A percentile compares a stretch with the other conserved stretches of the same genome.
Conservation (phyloP, 768 basidiomycete species). For the Trametes cubensis region DNA sequence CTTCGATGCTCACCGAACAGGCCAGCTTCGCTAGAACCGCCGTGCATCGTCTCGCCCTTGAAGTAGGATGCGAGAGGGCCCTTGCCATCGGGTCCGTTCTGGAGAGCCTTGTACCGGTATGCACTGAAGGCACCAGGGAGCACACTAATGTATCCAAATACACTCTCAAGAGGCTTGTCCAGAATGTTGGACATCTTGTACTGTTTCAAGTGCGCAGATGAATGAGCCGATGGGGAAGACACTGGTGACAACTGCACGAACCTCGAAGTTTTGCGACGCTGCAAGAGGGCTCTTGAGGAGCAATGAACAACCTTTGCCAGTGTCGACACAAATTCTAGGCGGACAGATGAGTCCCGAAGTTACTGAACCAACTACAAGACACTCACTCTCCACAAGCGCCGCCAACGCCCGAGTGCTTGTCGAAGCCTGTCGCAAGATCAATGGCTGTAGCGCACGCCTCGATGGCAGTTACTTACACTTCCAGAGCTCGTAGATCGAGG, state of each 20-base stretch:
- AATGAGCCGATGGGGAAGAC: neutral
- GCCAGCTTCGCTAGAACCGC: conserved; percentile 59
- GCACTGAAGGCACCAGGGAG: conserved; percentile 93
- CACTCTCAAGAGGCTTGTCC: conserved; percentile 94
- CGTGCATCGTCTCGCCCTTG: conserved; percentile 89
- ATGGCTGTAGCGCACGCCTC: neutral
- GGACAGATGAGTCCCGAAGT: neutral
- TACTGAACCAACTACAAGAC: no score
- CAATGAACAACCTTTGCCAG: conserved; percentile 70
- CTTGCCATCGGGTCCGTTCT: conserved; percentile 84
- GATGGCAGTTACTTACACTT: conserved; percentile 57
- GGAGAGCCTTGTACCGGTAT: conserved; percentile 85
- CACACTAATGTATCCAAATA: conserved; percentile 86
- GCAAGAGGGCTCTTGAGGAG: conserved; percentile 76
- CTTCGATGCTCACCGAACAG: conserved; percentile 51
- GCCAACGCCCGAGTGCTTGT: conserved; percentile 82
- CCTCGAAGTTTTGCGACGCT: conserved; percentile 96
- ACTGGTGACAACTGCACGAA: conserved; percentile 25
- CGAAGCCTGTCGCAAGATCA: conserved; percentile 51
- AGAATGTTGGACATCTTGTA: conserved; percentile 97
- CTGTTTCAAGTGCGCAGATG: conserved; percentile 35
- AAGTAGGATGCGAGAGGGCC: conserved; percentile 93
- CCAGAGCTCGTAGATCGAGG: conserved; percentile 96
- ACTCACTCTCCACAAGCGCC: conserved; percentile 92
- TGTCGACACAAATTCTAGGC: conserved; percentile 77